These are phyloP conservation scores for Chlamydomonas reinhardtii DNA, from an alignment of 163 green algal genomes.

Conservation along the genomic window DNA sequence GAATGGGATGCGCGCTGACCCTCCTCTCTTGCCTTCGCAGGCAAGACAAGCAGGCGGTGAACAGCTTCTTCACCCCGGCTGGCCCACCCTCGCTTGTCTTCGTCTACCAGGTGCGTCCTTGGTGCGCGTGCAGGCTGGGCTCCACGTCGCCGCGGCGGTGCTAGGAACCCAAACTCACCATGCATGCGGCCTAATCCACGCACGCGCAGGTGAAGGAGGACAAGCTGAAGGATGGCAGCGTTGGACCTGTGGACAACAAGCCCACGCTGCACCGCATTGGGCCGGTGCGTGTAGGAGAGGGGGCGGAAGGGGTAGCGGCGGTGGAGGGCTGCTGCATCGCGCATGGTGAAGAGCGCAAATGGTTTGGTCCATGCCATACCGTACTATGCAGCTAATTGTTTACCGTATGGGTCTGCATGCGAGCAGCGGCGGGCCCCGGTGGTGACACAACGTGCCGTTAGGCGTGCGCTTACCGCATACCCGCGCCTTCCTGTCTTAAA, in stretches of 20 bases:
- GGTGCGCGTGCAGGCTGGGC: too few species aligned
- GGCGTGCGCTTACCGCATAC: not conserved
- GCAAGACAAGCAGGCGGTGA: conserved; percentile 68
- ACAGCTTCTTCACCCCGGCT: conserved; percentile 73
- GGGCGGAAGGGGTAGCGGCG: not conserved
- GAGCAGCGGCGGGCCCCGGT: too few species aligned
- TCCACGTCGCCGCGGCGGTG: too few species aligned
- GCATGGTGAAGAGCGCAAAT: too few species aligned
- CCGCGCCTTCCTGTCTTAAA: not conserved
- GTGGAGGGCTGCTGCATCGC: too few species aligned
- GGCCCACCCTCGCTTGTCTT: conserved; percentile 72
- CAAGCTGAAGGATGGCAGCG: conserved; percentile 66
- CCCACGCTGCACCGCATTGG: conserved; percentile 58
- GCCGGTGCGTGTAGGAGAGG: conserved; percentile 44
- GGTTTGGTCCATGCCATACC: too few species aligned
- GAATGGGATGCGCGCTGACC: not conserved
- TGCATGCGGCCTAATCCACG: too few species aligned
- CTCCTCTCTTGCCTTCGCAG: conserved; percentile 11
- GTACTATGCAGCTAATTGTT: too few species aligned
- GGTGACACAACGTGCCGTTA: too few species aligned
- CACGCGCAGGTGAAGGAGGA: conserved; percentile 48
- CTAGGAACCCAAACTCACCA: too few species aligned
- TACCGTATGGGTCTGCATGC: too few species aligned
- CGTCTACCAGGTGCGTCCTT: conserved; percentile 78
- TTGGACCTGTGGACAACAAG: conserved; percentile 62